Conservation (phyloP, 164 flowering plant species). For the Platanus orientalis region DNA sequence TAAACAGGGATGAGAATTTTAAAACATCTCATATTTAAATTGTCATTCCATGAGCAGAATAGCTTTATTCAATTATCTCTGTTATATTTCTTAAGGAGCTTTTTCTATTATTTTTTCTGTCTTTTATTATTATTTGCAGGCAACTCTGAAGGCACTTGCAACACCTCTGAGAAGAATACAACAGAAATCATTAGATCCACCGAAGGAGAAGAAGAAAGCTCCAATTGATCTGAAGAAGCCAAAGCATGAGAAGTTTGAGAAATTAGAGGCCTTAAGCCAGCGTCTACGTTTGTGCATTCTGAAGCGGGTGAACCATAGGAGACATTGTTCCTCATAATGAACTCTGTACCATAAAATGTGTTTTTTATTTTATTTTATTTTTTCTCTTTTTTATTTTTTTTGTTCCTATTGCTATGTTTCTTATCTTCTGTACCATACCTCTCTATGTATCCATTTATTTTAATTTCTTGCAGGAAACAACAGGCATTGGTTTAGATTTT, state of each 20-base stretch:
- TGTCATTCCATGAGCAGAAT: not conserved
- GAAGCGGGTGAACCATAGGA: conserved; percentile 53
- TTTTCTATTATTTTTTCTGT: not conserved
- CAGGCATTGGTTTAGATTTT: not conserved
- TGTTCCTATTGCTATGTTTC: not conserved
- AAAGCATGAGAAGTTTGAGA: conserved; percentile 58
- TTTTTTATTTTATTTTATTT: no score
- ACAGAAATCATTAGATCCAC: conserved; percentile 16
- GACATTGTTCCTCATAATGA: conserved; percentile 50
- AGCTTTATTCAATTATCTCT: not conserved
- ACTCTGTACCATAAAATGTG: no score
- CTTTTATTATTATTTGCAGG: conserved; percentile 24
- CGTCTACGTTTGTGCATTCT: conserved; percentile 64
- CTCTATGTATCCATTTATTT: not conserved
- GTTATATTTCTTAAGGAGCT: not conserved
- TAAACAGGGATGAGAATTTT: no score
- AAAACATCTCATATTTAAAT: not conserved
- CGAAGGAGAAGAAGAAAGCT: conserved; percentile 30
- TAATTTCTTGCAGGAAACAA: conserved; percentile 1
- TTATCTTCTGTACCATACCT: no score
- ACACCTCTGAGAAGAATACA: conserved; percentile 45
- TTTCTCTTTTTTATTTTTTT: not conserved
- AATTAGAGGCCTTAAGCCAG: conserved; percentile 70
- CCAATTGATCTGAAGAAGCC: conserved; percentile 36
- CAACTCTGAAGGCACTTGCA: conserved; percentile 39